Conservation (phyloP, 2,329 filamentous ascomycete species). For the Lomentospora prolificans region DNA sequence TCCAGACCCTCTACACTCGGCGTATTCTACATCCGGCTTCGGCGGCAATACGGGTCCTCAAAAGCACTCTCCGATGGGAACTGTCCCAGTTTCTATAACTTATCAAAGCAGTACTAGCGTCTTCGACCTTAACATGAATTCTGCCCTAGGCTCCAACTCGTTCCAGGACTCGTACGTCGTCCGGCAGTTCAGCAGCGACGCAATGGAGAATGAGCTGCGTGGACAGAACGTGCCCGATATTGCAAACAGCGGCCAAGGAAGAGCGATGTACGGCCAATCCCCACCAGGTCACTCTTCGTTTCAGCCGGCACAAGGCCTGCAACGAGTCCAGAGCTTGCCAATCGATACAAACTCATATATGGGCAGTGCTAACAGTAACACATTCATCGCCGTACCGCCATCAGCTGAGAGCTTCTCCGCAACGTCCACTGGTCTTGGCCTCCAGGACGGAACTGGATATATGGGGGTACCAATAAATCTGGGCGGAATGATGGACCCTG, state of each 20-base stretch:
- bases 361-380: neutral
- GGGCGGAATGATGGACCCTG: constrained; percentile 19
- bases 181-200: neutral
- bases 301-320: neutral
- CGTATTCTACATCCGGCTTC: neutral
- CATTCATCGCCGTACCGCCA: neutral
- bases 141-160: neutral
- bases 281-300: neutral
- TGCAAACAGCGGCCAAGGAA: neutral
- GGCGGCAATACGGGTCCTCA: neutral
- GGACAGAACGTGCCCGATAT: too few relatives aligned
- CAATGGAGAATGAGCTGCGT: neutral
- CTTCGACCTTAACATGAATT: neutral
- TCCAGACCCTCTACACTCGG: constrained; percentile 16
- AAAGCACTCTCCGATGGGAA: neutral
- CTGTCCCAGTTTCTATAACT: neutral
- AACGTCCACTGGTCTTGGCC: constrained; percentile 24
- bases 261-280: neutral
- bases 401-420: constrained; percentile 25
- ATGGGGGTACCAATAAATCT: constrained; percentile 20
- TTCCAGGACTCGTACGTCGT: constrained; percentile 4
- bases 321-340: constrained; percentile 5
- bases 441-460: constrained; percentile 17
- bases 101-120: neutral
- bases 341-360: constrained; percentile 2